These are phyloP conservation scores for Bondarzewia mesenterica DNA, from an alignment of 1,284 basidiomycete species.

Conservation along the genomic window DNA sequence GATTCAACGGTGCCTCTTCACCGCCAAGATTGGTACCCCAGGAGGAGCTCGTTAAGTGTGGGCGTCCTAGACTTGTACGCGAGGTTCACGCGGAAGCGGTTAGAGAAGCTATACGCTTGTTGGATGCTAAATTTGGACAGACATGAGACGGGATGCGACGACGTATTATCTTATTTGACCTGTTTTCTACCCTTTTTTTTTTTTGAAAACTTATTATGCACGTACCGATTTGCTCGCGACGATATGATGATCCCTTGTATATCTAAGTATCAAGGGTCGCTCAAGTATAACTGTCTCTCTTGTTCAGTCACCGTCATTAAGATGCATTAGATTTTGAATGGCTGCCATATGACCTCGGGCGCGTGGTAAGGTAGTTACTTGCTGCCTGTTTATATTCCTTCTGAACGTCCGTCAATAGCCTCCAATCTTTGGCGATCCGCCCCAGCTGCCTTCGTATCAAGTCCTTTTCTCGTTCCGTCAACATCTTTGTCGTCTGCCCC, in stretches of 20 bases:
- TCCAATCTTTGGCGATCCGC: constrained; percentile 11
- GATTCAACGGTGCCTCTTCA: constrained; percentile 32
- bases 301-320: not conserved
- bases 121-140: constrained; percentile 60
- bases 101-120: constrained; percentile 65
- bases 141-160: not conserved
- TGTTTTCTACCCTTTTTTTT: not conserved
- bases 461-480: constrained; percentile 10
- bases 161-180: not conserved
- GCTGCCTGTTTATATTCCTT: not conserved
- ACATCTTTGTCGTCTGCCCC: not conserved
- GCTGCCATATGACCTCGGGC: no score
- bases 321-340: not conserved
- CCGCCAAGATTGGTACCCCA: constrained; percentile 48
- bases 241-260: no score
- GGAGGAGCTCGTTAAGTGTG: constrained; percentile 52
- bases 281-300: no score
- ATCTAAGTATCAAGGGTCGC: no score
- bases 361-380: no score
- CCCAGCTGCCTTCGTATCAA: constrained; percentile 18
- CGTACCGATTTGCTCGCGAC: no score
- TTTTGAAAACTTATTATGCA: not conserved
- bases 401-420: constrained; percentile 7
- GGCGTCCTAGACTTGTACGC: constrained; percentile 46
- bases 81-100: constrained; percentile 76